Conservation (phyloP, 306 rosid species). For the Dryas drummondii region DNA sequence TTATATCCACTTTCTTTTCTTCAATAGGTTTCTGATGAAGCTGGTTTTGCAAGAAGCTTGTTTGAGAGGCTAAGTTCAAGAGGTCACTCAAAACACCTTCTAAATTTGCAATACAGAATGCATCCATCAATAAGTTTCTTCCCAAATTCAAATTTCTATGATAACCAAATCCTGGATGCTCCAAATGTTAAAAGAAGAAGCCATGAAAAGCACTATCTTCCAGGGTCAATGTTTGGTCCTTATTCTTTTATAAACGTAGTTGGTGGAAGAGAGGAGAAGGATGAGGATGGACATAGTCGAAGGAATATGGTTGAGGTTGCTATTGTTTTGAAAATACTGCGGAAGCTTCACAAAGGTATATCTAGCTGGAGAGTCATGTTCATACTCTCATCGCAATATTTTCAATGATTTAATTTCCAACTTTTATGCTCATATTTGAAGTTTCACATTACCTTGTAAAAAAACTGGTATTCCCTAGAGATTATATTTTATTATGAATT, state of each 20-base stretch:
- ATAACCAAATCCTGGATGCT: conserved; percentile 50
- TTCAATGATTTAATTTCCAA: not conserved
- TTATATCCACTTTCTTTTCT: conserved; percentile 7
- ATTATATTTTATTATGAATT: too few species aligned
- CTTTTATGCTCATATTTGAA: not conserved
- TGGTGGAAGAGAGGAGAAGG: conserved; percentile 71
- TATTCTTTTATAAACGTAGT: conserved; percentile 68
- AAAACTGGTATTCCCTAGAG: not conserved
- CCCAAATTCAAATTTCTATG: conserved; percentile 62
- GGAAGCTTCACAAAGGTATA: conserved; percentile 55
- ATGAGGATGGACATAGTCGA: conserved; percentile 63
- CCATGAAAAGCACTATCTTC: conserved; percentile 53
- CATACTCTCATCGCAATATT: not conserved
- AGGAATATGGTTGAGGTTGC: conserved; percentile 74
- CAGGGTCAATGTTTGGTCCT: conserved; percentile 60
- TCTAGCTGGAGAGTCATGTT: not conserved
- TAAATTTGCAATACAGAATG: conserved; percentile 75
- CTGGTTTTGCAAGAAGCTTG: conserved; percentile 73
- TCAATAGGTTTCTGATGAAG: conserved; percentile 48
- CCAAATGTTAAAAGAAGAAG: conserved; percentile 44
- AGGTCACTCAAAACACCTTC: conserved; percentile 55
- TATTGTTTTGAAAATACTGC: conserved; percentile 48
- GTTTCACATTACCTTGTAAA: not conserved
- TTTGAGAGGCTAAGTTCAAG: conserved; percentile 56
- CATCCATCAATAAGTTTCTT: conserved; percentile 74